Conservation (phyloP, 2,329 filamentous ascomycete species). For the Clarireedia hainanense region DNA sequence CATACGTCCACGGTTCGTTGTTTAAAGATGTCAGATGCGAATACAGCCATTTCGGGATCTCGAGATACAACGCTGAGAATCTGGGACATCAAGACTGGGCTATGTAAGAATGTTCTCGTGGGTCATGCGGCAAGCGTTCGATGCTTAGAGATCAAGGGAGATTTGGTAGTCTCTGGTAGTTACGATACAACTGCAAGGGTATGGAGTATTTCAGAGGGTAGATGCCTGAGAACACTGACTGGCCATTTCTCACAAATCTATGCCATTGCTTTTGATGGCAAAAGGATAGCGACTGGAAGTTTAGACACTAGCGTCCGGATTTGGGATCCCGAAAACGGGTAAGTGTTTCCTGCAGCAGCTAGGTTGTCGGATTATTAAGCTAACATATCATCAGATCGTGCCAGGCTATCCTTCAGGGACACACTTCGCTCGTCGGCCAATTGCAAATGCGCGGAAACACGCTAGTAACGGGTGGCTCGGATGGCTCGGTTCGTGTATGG, state of each 20-base stretch:
- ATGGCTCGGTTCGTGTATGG: conserved; percentile 95
- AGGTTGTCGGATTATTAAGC: conserved; percentile 27
- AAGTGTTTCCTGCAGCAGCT: conserved; percentile 31
- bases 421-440: conserved; percentile 94
- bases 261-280: conserved; percentile 93
- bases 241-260: conserved; percentile 99
- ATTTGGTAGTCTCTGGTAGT: conserved; percentile 94
- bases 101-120: conserved; percentile 85
- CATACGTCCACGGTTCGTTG: conserved; percentile 96
- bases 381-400: conserved; percentile 33
- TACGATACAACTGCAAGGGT: conserved; percentile 96
- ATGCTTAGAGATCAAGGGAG: conserved; percentile 91
- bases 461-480: conserved; percentile 89
- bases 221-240: conserved; percentile 80
- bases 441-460: conserved; percentile 93
- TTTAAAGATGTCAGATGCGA: conserved; percentile 92
- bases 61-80: conserved; percentile 89
- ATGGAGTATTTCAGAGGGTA: conserved; percentile 95
- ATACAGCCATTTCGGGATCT: conserved; percentile 92
- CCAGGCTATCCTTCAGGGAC: conserved; percentile 86
- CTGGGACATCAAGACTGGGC: conserved; percentile 84
- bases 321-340: conserved; percentile 88
- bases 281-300: conserved; percentile 87
- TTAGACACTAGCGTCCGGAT: conserved; percentile 94
- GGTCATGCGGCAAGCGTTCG: conserved; percentile 94